These are phyloP conservation scores for Tylopilus vinaceipallidus DNA, from an alignment of 768 basidiomycete species.

Conservation along the genomic window DNA sequence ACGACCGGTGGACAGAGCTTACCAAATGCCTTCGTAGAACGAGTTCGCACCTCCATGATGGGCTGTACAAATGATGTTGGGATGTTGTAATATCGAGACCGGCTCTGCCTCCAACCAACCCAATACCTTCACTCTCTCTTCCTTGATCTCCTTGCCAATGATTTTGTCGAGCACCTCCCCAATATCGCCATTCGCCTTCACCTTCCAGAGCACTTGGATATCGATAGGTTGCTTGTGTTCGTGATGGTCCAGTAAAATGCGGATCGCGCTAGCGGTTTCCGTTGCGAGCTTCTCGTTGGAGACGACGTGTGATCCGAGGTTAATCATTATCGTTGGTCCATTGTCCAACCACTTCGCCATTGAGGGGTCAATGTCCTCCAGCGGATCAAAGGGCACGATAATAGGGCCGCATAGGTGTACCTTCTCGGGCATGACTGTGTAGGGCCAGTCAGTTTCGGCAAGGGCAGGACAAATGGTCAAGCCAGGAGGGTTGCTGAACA, in stretches of 20 bases:
- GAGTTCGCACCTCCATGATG: slow-evolving; percentile 8
- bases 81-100: slow-evolving; percentile 8
- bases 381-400: slow-evolving; percentile 4
- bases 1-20: too few species aligned
- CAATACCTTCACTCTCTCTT: slow-evolving; percentile 9
- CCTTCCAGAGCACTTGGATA: slow-evolving; percentile 32
- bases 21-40: slow-evolving; percentile 5
- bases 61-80: background rate
- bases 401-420: slow-evolving; percentile 9
- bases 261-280: slow-evolving; percentile 6
- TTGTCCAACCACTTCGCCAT: too few species aligned
- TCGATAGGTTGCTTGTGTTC: background rate
- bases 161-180: background rate
- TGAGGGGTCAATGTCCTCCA: slow-evolving; percentile 7
- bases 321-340: too few species aligned
- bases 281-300: background rate
- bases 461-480: slow-evolving; percentile 7
- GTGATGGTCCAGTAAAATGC: slow-evolving; percentile 5
- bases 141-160: slow-evolving; percentile 7
- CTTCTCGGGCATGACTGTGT: slow-evolving; percentile 6
- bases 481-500: background rate
- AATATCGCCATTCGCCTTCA: background rate
- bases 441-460: slow-evolving; percentile 1
- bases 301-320: too few species aligned
- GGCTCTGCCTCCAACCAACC: slow-evolving; percentile 15